Base-by-base conservation (phyloP, 306 rosid species). In the Carpinus viminea region DNA sequence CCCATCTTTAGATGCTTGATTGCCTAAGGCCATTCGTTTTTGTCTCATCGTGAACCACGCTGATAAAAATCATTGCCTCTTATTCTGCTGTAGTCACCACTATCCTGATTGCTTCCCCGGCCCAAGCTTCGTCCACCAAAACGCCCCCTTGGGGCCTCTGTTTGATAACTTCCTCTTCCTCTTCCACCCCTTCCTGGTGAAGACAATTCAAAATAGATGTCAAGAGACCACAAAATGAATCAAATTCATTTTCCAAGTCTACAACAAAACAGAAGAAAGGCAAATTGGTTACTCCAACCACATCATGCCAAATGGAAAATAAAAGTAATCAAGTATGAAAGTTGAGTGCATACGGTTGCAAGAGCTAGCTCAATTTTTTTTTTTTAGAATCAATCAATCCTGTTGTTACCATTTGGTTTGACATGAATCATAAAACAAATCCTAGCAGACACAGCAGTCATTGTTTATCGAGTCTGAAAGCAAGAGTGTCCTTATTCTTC, bases 141-240 rank as follows among this genome's bases (percentile, higher is more conserved):
- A 26, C 93, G 92, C 12, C 97, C 98, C 78, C 97, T 85, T 9
- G 96, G 85, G 64, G 97, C 82, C 20, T 90, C 96, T 20, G 89
- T 74, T 78, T 55, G 97, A 83, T 89, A 90, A 78, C 86, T 56
- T 20, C 92, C 86, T 83, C 98, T 82, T 53, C 90, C 95, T 83
- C 96, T 90, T 61, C 98, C 98, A 56, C 98, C 98, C 79, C 96
- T 81, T 82, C 98, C 97, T 89, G 90, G 66, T 75, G 78, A 62
- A 53, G 18, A 55, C 62, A 79, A 53, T 72, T 17, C 72, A 21
- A 80, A 76, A 81, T 66, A 51, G 60, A 79, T 7, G 21, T 72
- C 18, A 77, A 59, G 65, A 75, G 50, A 74, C 70, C 71, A 72
- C 8, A 24, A 65, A 36, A 18, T 38, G 15, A 74, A 72, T 13